Conservation (phyloP, 495 filamentous ascomycete species). For the Penicillium tannophilum region DNA sequence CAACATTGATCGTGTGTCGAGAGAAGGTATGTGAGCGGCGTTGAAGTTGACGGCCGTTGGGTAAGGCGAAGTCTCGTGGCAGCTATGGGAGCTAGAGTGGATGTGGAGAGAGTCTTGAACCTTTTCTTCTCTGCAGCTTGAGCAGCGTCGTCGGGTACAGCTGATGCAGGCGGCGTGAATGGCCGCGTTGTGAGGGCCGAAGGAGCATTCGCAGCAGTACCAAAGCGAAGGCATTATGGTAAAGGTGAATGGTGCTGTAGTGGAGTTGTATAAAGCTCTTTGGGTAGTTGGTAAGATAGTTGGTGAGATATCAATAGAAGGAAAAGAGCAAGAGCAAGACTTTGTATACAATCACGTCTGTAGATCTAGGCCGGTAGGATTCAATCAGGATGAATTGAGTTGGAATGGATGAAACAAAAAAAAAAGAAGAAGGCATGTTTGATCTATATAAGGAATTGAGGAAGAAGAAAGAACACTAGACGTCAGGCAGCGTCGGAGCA, state of each 20-base stretch:
- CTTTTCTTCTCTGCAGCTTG: slow-evolving; percentile 24
- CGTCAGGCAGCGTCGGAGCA: slow-evolving; percentile 16
- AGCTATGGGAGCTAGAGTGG: slow-evolving; percentile 9
- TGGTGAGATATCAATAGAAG: background rate
- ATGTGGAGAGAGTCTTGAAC: slow-evolving; percentile 1
- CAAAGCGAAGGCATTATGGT: slow-evolving; percentile 29
- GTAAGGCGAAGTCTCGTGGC: slow-evolving; percentile 22
- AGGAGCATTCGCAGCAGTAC: slow-evolving; percentile 39
- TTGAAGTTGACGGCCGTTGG: slow-evolving; percentile 16
- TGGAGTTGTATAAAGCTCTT: background rate
- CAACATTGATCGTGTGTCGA: slow-evolving; percentile 12
- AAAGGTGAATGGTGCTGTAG: slow-evolving; percentile 2
- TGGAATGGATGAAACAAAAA: slow-evolving; percentile 15
- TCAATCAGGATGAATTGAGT: slow-evolving; percentile 12
- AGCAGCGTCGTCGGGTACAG: slow-evolving; percentile 26
- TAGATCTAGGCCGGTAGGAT: background rate
- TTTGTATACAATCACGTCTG: background rate
- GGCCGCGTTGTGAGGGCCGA: slow-evolving; percentile 31
- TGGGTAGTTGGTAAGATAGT: background rate
- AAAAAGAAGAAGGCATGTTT: slow-evolving; percentile 2
- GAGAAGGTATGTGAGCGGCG: slow-evolving; percentile 9
- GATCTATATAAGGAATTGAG: slow-evolving; percentile 2
- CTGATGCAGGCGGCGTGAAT: slow-evolving; percentile 32
- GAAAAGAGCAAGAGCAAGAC: background rate
- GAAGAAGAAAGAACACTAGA: slow-evolving; percentile 4